Evolutionary conservation across 345 rosid genomes (phyloP).

Genomic region (Acer negundo): DNA sequence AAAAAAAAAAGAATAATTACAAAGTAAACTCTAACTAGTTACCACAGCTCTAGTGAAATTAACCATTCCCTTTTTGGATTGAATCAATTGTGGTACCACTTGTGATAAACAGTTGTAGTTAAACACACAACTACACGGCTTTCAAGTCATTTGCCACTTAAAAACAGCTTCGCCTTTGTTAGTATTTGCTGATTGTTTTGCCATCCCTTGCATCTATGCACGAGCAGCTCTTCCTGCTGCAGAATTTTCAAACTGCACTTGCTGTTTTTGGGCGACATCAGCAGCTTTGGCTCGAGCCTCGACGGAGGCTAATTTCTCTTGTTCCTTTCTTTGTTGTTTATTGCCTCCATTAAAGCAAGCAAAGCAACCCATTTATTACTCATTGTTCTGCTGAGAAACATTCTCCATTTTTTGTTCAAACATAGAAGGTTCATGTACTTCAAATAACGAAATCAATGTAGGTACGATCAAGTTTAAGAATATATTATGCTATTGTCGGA

Average conservation of each 20-base stretch:
- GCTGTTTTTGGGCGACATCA: too few species aligned
- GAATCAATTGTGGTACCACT: constrained; percentile 11
- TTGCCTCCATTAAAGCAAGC: too few species aligned
- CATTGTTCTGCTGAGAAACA: too few species aligned
- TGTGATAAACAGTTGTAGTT: constrained; percentile 15
- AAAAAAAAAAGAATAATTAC: constrained; percentile 12
- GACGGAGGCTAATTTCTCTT: too few species aligned
- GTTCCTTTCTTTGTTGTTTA: too few species aligned
- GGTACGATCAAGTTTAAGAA: too few species aligned
- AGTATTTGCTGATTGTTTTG: constrained; percentile 70
- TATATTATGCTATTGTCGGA: too few species aligned
- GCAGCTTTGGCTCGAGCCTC: too few species aligned
- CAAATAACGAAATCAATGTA: too few species aligned
- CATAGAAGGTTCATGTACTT: too few species aligned
- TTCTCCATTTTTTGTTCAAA: too few species aligned
- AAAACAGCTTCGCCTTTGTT: constrained; percentile 85
- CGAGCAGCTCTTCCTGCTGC: constrained; percentile 94
- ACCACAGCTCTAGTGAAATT: not conserved
- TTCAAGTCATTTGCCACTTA: constrained; percentile 72
- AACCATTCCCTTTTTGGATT: not conserved
- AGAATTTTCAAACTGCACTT: constrained; percentile 81
- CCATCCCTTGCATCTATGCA: constrained; percentile 69
- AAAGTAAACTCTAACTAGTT: not conserved
- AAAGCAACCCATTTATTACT: too few species aligned
- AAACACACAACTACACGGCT: constrained; percentile 8